Percentiles rank a stretch among this genome's conserved stretches.
These are phyloP conservation scores for Neonectria faginata DNA, from an alignment of 2,329 filamentous ascomycete genomes.

Conservation along the genomic window DNA sequence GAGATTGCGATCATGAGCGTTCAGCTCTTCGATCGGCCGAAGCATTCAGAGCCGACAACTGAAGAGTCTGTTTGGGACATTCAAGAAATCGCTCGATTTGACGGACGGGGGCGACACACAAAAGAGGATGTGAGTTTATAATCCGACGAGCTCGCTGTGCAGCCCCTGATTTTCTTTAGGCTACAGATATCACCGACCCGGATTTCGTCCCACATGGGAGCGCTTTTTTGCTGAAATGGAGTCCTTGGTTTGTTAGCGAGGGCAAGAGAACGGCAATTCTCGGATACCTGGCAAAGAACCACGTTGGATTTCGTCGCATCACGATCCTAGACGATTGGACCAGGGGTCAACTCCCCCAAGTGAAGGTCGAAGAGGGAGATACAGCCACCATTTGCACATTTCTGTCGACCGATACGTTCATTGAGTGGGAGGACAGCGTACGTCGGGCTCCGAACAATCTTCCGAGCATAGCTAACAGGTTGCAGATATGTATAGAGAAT, in stretches of 20 bases:
- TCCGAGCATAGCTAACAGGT: constrained; percentile 22
- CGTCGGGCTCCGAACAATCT: constrained; percentile 16
- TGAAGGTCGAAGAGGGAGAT: constrained; percentile 57
- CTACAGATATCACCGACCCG: constrained; percentile 54
- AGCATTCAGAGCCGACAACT: constrained; percentile 31
- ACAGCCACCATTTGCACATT: constrained; percentile 61
- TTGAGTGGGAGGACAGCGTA: constrained; percentile 67
- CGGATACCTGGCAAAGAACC: constrained; percentile 63
- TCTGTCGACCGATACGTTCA: constrained; percentile 64
- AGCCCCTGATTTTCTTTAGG: constrained; percentile 40
- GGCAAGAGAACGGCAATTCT: constrained; percentile 57
- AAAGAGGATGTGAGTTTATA: constrained; percentile 43
- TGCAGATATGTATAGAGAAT: constrained; percentile 57
- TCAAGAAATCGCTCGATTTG: constrained; percentile 62
- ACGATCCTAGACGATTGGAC: constrained; percentile 54
- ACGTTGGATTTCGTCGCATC: constrained; percentile 67
- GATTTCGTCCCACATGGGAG: constrained; percentile 62
- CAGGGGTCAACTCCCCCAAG: constrained; percentile 49
- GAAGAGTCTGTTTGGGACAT: constrained; percentile 61
- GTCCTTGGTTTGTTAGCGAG: constrained; percentile 60
- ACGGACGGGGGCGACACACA: constrained; percentile 59
- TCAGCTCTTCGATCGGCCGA: constrained; percentile 51
- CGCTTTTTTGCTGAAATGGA: constrained; percentile 65
- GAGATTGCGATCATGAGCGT: constrained; percentile 65
- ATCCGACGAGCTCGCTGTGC: not conserved